These are phyloP conservation scores for Pichia sp. DNA, from an alignment of 1,139 yeast species.

Conservation along the genomic window DNA sequence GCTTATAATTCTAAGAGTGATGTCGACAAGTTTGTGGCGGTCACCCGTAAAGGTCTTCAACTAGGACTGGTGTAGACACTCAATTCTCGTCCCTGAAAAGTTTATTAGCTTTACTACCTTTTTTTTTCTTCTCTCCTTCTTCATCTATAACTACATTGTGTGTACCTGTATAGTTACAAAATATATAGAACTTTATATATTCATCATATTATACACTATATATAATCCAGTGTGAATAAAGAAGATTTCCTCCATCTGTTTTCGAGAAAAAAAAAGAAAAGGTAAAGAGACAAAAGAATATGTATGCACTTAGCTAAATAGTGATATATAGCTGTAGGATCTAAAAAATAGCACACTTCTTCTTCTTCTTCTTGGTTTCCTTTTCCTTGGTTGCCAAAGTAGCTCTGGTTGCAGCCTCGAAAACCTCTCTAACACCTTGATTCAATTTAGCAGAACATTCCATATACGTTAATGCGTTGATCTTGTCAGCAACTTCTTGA, in stretches of 20 bases:
- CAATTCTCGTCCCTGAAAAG: too few relatives aligned
- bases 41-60: background rate
- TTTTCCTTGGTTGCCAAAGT: constrained; percentile 64
- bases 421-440: constrained; percentile 85
- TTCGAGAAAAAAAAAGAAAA: background rate
- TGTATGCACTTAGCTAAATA: background rate
- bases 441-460: constrained; percentile 95
- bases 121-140: too few relatives aligned
- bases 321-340: background rate
- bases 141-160: too few relatives aligned
- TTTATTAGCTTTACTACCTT: too few relatives aligned
- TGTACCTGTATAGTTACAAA: background rate
- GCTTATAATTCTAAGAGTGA: background rate
- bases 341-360: constrained; percentile 31
- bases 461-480: constrained; percentile 80
- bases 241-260: background rate
- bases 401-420: constrained; percentile 89
- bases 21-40: background rate
- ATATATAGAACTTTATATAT: background rate
- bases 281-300: background rate
- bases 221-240: background rate
- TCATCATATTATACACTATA: background rate
- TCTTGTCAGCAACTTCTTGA: constrained; percentile 76
- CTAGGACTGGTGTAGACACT: background rate
- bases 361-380: constrained; percentile 52